These are phyloP conservation scores for Aspergillus sergii DNA, from an alignment of 2,329 filamentous ascomycete species.

Conservation along the genomic window DNA sequence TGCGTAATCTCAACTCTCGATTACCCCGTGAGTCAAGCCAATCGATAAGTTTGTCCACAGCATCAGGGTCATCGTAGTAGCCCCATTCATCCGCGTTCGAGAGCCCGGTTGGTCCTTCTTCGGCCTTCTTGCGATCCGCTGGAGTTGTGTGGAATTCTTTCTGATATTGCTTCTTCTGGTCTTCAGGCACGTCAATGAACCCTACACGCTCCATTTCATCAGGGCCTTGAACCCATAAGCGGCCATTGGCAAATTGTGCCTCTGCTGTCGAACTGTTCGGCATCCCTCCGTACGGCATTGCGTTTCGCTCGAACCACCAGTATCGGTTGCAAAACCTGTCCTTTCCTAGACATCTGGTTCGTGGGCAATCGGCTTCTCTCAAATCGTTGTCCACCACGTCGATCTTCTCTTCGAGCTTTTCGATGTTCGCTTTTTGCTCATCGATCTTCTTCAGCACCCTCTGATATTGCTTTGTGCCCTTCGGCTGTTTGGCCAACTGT, in stretches of 20 bases:
- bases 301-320: conserved; percentile 98
- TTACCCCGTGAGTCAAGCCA: conserved; percentile 89
- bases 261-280: conserved; percentile 84
- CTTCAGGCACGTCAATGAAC: conserved; percentile 76
- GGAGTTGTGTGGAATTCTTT: conserved; percentile 79
- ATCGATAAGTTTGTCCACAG: conserved; percentile 75
- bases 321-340: conserved; percentile 98
- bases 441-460: conserved; percentile 87
- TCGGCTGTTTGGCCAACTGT: conserved; percentile 67
- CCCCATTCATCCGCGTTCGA: conserved; percentile 82
- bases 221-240: conserved; percentile 94
- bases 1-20: conserved; percentile 83
- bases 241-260: conserved; percentile 89
- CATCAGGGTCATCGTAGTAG: conserved; percentile 79
- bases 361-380: conserved; percentile 88
- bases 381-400: conserved; percentile 85
- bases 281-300: conserved; percentile 91
- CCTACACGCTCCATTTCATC: conserved; percentile 84
- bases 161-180: conserved; percentile 74
- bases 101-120: conserved; percentile 82
- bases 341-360: conserved; percentile 85
- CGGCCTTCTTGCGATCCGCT: conserved; percentile 77
- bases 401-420: conserved; percentile 82
- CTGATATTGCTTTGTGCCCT: conserved; percentile 85
- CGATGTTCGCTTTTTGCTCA: conserved; percentile 78